These are phyloP conservation scores for Anisodus tanguticus DNA, from an alignment of 257 asterid species.

Conservation along the genomic window DNA sequence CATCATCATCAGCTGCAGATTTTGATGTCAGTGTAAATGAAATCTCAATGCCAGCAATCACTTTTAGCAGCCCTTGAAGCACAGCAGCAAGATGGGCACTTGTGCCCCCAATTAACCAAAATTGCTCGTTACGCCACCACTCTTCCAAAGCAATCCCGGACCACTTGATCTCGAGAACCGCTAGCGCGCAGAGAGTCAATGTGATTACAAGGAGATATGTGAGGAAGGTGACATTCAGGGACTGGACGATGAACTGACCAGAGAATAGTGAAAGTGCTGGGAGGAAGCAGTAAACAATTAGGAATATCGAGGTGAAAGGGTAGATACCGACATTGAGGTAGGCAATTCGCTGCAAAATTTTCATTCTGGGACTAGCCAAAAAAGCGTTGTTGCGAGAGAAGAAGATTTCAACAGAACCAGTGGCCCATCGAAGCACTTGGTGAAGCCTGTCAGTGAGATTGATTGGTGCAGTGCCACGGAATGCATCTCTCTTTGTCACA, in stretches of 20 bases:
- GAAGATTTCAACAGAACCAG: conserved; percentile 88
- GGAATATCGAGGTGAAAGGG: conserved; percentile 78
- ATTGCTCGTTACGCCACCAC: conserved; percentile 95
- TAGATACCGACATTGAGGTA: conserved; percentile 83
- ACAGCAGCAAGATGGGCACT: conserved; percentile 93
- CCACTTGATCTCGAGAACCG: conserved; percentile 86
- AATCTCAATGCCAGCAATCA: conserved; percentile 82
- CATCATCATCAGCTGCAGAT: conserved; percentile 78
- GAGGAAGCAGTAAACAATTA: conserved; percentile 85
- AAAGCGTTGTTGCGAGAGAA: conserved; percentile 86
- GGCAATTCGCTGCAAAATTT: conserved; percentile 75
- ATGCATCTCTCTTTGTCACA: conserved; percentile 84
- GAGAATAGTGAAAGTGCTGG: conserved; percentile 85
- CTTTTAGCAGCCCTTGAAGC: conserved; percentile 80
- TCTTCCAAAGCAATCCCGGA: conserved; percentile 76
- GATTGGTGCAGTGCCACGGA: conserved; percentile 90
- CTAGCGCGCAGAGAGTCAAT: conserved; percentile 62
- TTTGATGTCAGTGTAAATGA: conserved; percentile 81
- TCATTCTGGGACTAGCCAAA: conserved; percentile 74
- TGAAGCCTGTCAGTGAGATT: conserved; percentile 87
- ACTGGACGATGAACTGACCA: conserved; percentile 77
- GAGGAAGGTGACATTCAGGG: conserved; percentile 70
- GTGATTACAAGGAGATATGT: conserved; percentile 67
- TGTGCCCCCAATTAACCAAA: conserved; percentile 87
- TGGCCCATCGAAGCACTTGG: conserved; percentile 94